Evolutionary conservation across 163 green algal species (phyloP), one percentile per base, ranked within the genome.

Genomic region (Scenedesmus sp.): DNA sequence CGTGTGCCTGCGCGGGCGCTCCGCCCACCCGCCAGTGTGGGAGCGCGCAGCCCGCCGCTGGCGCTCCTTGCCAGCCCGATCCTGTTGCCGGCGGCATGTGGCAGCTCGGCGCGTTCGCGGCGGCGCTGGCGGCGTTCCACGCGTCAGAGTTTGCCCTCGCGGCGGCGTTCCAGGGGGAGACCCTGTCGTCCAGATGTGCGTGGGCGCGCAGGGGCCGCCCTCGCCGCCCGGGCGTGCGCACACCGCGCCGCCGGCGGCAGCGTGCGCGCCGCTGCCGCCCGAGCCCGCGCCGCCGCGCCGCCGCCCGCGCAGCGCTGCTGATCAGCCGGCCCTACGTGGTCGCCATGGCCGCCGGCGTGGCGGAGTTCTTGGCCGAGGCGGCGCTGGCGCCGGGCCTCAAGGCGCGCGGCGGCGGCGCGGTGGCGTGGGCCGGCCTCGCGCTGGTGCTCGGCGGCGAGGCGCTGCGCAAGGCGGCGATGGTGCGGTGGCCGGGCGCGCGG

Each of bases 381-480:
- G 70, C 33, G n/a, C 57, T 82, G 4, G 28, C 84, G 0, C 87
- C 89, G 0, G 50, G 7, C 0, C 20, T 92, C 0, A 92, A 82
- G 63, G 14, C 20, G n/a, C 29, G 57, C 33, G 33, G 54, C 42
- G n/a, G 31, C 14, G n/a, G 26, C 14, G 45, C n/a, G 24, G 26
- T 80, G 36, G 70, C 73, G 44, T 28, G n/a, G 13, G 3, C 79
- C 6, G 92, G 92, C 4, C 45, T 95, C 18, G 50, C n/a, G 0
- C 48, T 93, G 9, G 33, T 94, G 0, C 29, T 94, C 0, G 18
- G 71, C 2, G 92, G 92, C 0, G 92, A 97, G 56, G 56, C 51
- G 6, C 73, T 96, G 29, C 75, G 92, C 4, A 96, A 96, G 56
- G 29, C 78, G 45, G 92, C 80, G 3, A 95, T 96, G 84, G 87